Conservation (phyloP, 176 grass and related monocot species). For the Aegilops umbellulata region DNA sequence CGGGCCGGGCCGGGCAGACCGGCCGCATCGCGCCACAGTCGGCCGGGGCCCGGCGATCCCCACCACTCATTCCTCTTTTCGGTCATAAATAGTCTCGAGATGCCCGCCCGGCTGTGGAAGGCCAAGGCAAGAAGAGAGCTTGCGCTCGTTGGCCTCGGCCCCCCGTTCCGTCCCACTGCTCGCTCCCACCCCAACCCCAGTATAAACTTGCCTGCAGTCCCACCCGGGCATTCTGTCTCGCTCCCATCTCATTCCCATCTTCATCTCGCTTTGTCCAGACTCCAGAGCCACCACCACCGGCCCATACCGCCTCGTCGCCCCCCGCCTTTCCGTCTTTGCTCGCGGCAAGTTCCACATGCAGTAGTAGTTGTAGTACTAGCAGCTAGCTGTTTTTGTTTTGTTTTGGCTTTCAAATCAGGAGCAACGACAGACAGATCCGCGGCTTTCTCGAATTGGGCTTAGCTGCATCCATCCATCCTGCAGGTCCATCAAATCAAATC, state of each 20-base stretch:
- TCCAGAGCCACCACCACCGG: neutral
- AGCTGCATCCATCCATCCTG: neutral
- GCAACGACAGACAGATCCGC: constrained; percentile 98
- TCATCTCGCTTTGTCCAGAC: constrained; percentile 6
- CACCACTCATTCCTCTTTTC: constrained; percentile 36
- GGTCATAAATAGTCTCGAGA: constrained; percentile 34
- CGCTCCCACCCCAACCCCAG: neutral
- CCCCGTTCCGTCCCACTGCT: neutral
- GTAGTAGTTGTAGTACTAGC: neutral
- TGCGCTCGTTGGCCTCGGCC: constrained; percentile 3
- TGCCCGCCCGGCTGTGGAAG: neutral
- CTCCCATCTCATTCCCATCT: neutral
- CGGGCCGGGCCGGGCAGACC: neutral
- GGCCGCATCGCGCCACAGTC: constrained; percentile 46
- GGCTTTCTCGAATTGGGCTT: constrained; percentile 58
- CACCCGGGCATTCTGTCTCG: constrained; percentile 14
- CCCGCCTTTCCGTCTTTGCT: constrained; percentile 45
- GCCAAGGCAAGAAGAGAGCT: neutral
- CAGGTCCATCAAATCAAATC: constrained; percentile 99
- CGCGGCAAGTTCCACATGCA: constrained; percentile 55
- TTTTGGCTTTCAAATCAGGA: constrained; percentile 55
- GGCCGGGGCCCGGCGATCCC: constrained; percentile 22
- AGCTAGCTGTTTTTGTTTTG: neutral
- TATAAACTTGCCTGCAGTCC: neutral
- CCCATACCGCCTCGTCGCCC: constrained; percentile 9